A percentile compares a stretch with the other conserved stretches of the same genome.
phyloP scores from a whole-genome alignment of 2,329 filamentous ascomycete genomes.

The Epicoccum nigrum region DNA sequence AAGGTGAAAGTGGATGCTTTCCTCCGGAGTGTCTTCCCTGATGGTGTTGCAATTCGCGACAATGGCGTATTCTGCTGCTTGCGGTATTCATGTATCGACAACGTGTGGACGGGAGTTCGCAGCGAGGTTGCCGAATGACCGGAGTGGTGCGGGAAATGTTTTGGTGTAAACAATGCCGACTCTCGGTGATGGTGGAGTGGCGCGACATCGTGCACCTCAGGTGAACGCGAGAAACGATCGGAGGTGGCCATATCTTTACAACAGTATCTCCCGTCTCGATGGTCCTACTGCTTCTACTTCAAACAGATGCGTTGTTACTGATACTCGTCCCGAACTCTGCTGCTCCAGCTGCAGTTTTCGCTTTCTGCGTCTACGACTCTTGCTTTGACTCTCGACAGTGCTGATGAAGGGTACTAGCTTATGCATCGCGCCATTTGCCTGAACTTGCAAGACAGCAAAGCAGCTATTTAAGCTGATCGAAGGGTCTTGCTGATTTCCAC shows the following conservation, averaged over 20 bases:
- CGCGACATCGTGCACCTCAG: slow-evolving; percentile 19
- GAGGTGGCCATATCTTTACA: slow-evolving; percentile 30
- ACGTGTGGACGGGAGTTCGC: slow-evolving; percentile 40
- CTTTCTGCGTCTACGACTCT: slow-evolving; percentile 16
- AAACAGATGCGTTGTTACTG: not conserved
- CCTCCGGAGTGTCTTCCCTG: slow-evolving; percentile 45
- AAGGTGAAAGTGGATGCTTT: slow-evolving; percentile 45
- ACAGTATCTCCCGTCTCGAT: not conserved
- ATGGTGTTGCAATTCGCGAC: slow-evolving; percentile 34
- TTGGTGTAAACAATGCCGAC: slow-evolving; percentile 38
- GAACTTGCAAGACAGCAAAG: not conserved
- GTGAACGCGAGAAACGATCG: slow-evolving; percentile 32
- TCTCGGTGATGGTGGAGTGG: slow-evolving; percentile 28
- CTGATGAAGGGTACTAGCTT: slow-evolving; percentile 17
- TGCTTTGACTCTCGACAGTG: slow-evolving; percentile 12
- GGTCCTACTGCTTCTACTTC: not conserved
- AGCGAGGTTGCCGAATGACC: slow-evolving; percentile 41
- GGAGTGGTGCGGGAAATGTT: slow-evolving; percentile 48
- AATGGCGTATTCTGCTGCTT: slow-evolving; percentile 45
- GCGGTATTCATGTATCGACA: slow-evolving; percentile 50
- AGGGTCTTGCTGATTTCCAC: not conserved
- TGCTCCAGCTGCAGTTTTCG: not conserved
- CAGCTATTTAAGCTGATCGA: not conserved
- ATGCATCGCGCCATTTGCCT: slow-evolving; percentile 22
- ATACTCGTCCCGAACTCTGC: not conserved